These are phyloP conservation scores for Solanum sejunctum DNA, from an alignment of 257 asterid species.

Conservation along the genomic window DNA sequence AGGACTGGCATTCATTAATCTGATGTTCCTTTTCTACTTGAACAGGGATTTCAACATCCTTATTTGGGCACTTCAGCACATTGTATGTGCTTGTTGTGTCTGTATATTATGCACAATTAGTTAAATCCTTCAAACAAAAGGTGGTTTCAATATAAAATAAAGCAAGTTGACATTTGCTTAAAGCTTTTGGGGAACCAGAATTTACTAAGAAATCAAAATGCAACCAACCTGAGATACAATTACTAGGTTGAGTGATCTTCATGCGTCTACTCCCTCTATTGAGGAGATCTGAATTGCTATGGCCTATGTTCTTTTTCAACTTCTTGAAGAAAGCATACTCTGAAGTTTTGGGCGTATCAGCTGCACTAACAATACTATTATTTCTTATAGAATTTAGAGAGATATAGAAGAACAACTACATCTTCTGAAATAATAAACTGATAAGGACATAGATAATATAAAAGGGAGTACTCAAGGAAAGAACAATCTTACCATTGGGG, in stretches of 20 bases:
- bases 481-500: slow-evolving; percentile 24
- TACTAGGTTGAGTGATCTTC: slow-evolving; percentile 8
- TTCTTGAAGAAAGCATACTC: slow-evolving; percentile 73
- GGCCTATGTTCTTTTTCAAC: slow-evolving; percentile 33
- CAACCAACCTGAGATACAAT: slow-evolving; percentile 24
- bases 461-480: neutral
- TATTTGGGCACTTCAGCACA: slow-evolving; percentile 6
- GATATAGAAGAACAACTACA: neutral
- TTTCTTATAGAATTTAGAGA: neutral
- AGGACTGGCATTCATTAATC: slow-evolving; percentile 11
- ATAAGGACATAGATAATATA: neutral
- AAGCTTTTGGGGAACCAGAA: neutral
- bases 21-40: slow-evolving; percentile 23
- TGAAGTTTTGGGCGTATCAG: slow-evolving; percentile 63
- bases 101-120: slow-evolving; percentile 7
- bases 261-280: slow-evolving; percentile 12
- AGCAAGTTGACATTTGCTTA: neutral
- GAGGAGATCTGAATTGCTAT: slow-evolving; percentile 9
- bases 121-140: neutral
- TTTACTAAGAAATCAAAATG: neutral
- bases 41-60: slow-evolving; percentile 15
- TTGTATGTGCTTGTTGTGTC: slow-evolving; percentile 15
- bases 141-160: neutral
- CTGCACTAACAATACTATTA: slow-evolving; percentile 20
- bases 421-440: neutral